Percentiles rank a stretch among this genome's conserved stretches.
These are phyloP conservation scores for Cucurbita maxima DNA, from an alignment of 306 rosid genomes.

Conservation along the genomic window DNA sequence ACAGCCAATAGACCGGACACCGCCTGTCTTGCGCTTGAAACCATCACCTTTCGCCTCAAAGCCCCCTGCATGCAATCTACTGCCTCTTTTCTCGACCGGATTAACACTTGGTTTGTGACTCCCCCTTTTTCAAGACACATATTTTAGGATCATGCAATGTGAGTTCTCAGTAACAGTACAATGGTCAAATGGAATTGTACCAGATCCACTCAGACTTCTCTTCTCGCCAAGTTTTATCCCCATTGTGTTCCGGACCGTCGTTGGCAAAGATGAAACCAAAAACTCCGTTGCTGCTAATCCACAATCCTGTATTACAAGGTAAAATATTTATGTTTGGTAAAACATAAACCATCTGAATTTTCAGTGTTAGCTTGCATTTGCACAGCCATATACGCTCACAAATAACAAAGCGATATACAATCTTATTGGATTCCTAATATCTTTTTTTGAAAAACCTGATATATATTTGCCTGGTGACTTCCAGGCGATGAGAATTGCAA, in stretches of 20 bases:
- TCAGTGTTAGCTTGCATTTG: neutral
- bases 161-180: neutral
- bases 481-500: slow-evolving; percentile 34
- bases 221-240: slow-evolving; percentile 36
- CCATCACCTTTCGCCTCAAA: slow-evolving; percentile 56
- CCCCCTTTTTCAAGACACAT: slow-evolving; percentile 23
- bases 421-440: neutral
- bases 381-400: neutral
- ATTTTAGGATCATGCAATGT: neutral
- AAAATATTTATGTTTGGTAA: neutral
- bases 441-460: slow-evolving; percentile 47
- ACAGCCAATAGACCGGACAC: slow-evolving; percentile 60
- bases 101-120: slow-evolving; percentile 17
- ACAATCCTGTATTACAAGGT: slow-evolving; percentile 40
- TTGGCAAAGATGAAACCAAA: slow-evolving; percentile 63
- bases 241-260: slow-evolving; percentile 42
- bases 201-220: slow-evolving; percentile 24
- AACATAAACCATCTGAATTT: neutral
- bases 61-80: slow-evolving; percentile 54
- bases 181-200: slow-evolving; percentile 17
- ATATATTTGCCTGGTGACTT: slow-evolving; percentile 26
- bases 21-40: slow-evolving; percentile 87
- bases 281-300: slow-evolving; percentile 29
- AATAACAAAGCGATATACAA: neutral
- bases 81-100: slow-evolving; percentile 53